A percentile compares a stretch with the other conserved stretches of the same genome.
These are phyloP conservation scores for Eleusine coracana DNA, from an alignment of 176 grass and related monocot species.

Conservation along the genomic window DNA sequence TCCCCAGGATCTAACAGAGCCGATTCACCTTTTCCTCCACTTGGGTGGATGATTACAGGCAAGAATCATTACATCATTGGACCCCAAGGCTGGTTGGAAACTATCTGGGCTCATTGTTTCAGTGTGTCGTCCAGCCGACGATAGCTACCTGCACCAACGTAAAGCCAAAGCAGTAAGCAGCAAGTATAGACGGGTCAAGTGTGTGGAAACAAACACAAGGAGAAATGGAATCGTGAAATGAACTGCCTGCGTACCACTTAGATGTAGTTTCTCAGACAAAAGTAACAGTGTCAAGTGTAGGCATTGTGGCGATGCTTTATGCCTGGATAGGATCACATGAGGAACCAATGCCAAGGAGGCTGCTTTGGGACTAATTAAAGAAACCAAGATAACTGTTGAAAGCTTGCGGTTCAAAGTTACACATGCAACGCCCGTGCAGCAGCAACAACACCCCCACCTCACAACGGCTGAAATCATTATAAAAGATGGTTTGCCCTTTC, in stretches of 20 bases:
- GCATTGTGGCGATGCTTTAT: slow-evolving; percentile 41
- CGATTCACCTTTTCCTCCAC: slow-evolving; percentile 54
- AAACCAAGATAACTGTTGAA: slow-evolving; percentile 35
- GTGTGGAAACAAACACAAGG: slow-evolving; percentile 9
- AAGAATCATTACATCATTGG: slow-evolving; percentile 54
- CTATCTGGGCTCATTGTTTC: slow-evolving; percentile 45
- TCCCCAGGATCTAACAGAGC: slow-evolving; percentile 44
- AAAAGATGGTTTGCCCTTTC: slow-evolving; percentile 48
- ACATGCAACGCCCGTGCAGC: slow-evolving; percentile 46
- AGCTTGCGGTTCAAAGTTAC: slow-evolving; percentile 46
- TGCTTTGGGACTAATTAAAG: slow-evolving; percentile 47
- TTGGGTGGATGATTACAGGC: slow-evolving; percentile 45
- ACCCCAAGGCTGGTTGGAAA: slow-evolving; percentile 43
- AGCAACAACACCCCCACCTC: slow-evolving; percentile 42
- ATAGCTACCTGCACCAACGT: slow-evolving; percentile 31
- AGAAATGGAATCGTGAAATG: slow-evolving; percentile 25
- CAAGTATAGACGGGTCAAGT: slow-evolving; percentile 25
- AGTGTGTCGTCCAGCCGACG: slow-evolving; percentile 35
- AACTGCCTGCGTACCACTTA: neutral
- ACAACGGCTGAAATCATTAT: slow-evolving; percentile 41
- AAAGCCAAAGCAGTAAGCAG: slow-evolving; percentile 35
- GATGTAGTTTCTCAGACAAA: neutral
- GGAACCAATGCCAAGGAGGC: slow-evolving; percentile 25
- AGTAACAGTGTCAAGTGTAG: neutral
- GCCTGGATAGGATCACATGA: slow-evolving; percentile 43